These are phyloP conservation scores for Rhizophagus sp. DNA, from an alignment of 192 early-diverging fungal genomes.

Conservation along the genomic window DNA sequence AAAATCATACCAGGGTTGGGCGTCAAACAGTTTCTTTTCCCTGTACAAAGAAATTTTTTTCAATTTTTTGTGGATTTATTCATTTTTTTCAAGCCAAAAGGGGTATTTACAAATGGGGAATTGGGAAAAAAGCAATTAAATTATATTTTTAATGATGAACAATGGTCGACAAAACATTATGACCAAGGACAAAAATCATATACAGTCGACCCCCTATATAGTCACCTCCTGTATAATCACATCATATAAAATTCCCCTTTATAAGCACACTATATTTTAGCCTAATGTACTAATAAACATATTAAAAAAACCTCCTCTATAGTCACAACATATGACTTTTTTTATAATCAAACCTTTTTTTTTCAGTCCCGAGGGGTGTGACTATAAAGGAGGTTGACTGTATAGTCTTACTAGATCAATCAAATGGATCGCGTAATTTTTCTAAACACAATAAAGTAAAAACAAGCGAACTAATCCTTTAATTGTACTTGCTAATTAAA, in stretches of 20 bases:
- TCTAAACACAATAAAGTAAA: too few species aligned
- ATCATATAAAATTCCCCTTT: too few species aligned
- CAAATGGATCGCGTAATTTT: not conserved
- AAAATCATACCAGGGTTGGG: not conserved
- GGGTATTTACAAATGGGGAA: not conserved
- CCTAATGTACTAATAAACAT: too few species aligned
- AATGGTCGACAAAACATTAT: not conserved
- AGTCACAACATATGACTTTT: too few species aligned
- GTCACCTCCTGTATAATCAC: too few species aligned
- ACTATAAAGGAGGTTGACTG: too few species aligned
- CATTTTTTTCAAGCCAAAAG: not conserved
- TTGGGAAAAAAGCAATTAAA: not conserved
- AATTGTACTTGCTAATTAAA: too few species aligned
- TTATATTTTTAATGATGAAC: not conserved
- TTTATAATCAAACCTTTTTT: too few species aligned
- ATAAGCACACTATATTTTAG: too few species aligned
- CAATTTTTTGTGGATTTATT: not conserved
- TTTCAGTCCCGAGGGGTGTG: too few species aligned
- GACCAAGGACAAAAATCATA: not conserved
- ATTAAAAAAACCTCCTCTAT: too few species aligned
- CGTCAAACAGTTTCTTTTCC: not conserved
- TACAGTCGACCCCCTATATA: too few species aligned
- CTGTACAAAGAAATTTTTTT: not conserved
- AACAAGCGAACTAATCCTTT: not conserved
- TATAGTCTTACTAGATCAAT: not conserved